phyloP scores from a whole-genome alignment of 176 grass and related monocot genomes.

The Juncus inflexus region DNA sequence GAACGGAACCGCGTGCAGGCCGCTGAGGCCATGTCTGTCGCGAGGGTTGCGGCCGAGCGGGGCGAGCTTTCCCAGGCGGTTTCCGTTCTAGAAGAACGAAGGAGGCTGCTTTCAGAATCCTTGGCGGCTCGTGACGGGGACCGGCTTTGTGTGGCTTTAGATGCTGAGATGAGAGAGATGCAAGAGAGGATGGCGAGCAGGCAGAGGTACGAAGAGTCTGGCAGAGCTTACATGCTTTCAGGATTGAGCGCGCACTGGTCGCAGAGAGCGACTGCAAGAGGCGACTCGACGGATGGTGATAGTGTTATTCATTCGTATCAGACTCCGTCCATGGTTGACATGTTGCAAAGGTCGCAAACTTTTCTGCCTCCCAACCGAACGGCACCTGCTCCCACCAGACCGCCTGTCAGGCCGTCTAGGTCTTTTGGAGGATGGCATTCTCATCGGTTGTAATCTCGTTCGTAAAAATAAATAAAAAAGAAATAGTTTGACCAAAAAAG shows the following conservation, averaged over 20 bases:
- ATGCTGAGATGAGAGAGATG: conserved; percentile 76
- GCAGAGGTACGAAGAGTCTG: conserved; percentile 67
- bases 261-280: conserved; percentile 73
- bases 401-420: conserved; percentile 10
- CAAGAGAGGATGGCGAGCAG: conserved; percentile 65
- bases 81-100: conserved; percentile 49
- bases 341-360: conserved; percentile 76
- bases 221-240: conserved; percentile 68
- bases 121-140: conserved; percentile 41
- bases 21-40: conserved; percentile 66
- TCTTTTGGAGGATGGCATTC: conserved; percentile 23
- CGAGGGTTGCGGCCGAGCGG: conserved; percentile 48
- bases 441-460: not conserved
- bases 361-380: conserved; percentile 18
- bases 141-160: conserved; percentile 46
- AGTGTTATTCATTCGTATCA: conserved; percentile 63
- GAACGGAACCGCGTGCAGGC: conserved; percentile 67
- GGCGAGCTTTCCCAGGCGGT: conserved; percentile 53
- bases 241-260: conserved; percentile 83
- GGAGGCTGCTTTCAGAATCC: conserved; percentile 41
- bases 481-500: no score
- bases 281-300: conserved; percentile 57
- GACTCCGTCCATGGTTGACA: conserved; percentile 86
- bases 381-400: conserved; percentile 5
- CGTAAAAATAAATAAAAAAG: no score